These are phyloP conservation scores for Skeletonema costatum DNA, from an alignment of 108 stramenopile genomes.

Conservation along the genomic window DNA sequence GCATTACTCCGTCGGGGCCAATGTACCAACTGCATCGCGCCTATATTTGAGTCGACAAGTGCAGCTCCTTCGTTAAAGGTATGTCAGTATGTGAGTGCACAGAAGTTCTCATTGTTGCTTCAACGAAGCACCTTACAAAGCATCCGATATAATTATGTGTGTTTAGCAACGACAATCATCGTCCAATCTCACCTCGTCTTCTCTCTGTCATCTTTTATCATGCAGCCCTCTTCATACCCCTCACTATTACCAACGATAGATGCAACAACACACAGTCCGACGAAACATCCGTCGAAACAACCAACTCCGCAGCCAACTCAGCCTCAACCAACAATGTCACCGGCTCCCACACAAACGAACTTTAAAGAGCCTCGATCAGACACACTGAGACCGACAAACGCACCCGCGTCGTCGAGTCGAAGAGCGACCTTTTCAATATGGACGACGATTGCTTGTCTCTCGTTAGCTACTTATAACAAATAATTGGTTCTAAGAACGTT, in stretches of 20 bases:
- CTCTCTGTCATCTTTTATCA: background rate
- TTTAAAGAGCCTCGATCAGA: background rate
- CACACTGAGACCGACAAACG: background rate
- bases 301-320: background rate
- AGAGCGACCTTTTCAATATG: background rate
- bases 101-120: no score
- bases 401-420: background rate
- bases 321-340: background rate
- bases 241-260: background rate
- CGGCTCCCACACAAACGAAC: background rate
- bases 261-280: background rate
- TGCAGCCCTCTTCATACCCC: background rate
- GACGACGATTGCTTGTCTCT: background rate
- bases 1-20: background rate
- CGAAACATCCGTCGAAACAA: background rate
- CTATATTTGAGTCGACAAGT: background rate
- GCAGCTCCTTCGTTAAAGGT: slow-evolving; percentile 15
- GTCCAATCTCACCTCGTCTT: background rate
- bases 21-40: background rate
- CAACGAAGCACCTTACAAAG: background rate
- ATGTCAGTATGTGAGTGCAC: slow-evolving; percentile 24
- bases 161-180: background rate
- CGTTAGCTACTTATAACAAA: background rate
- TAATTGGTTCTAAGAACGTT: background rate
- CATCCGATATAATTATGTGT: background rate